Evolutionary conservation across 1,139 yeast genomes (phyloP), one percentile per base, ranked within the genome.

Genomic region (Yamadazyma conglobata): DNA sequence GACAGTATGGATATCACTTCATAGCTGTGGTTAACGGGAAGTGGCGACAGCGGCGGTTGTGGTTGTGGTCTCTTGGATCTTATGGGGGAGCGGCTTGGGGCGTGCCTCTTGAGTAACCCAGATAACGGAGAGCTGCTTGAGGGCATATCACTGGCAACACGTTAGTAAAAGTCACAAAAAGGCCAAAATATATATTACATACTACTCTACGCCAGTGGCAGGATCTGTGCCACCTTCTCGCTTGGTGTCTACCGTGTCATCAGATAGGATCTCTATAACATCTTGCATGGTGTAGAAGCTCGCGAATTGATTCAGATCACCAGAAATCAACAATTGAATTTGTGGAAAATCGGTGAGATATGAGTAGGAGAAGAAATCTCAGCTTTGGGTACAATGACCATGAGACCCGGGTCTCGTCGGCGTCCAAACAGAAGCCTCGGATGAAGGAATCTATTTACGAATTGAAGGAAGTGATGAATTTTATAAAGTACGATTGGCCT

Each of bases 401-500:
- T 4, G 22, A 20, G n/a, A 15, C 15, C 6, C 23, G 30, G 12
- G 30, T 24, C 11, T n/a, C n/a, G n/a, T n/a, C n/a, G n/a, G 22
- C 29, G 6, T 23, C 28, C 15, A 12, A 14, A 10, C 20, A 22
- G 9, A 32, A 28, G 15, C 31, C 31, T 5, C 10, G 22, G 15
- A 42, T 44, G 32, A 52, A 56, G 29, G 60, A 61, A 33, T 59
- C 70, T 8, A 51, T 66, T 29, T 48, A 54, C 28, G 65, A 59
- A 34, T 50, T 67, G 35, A 63, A 63, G 39, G 64, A 63, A 32
- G 52, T 61, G 11, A 54, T 58, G 41, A 63, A 61, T 37, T 55
- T 57, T 21, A 48, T 67, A 27, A 56, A 57, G 28, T 67, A 66
- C 39, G 74, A 68, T 35, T 68, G 74, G 74, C 71, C 73, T 4